A percentile compares a stretch with the other conserved stretches of the same genome.
Conservation (phyloP, 106 monocot species). For the Dioscorea zingiberensis region DNA sequence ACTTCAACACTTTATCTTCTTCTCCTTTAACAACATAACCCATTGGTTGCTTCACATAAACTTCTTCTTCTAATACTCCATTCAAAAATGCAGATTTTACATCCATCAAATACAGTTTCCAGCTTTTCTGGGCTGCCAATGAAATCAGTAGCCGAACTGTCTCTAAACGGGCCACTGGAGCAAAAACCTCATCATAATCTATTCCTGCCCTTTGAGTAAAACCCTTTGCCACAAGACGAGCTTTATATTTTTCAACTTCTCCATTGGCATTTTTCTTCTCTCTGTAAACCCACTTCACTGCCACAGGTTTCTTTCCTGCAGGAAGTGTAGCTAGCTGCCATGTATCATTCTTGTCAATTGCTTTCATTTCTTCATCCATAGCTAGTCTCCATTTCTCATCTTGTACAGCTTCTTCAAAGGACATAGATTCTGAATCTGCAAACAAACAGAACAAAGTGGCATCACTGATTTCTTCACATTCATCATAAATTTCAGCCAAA, state of each 20-base stretch:
- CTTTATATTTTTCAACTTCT: too few relatives aligned
- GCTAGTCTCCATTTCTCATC: too few relatives aligned
- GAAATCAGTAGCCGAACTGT: neutral
- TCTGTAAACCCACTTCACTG: neutral
- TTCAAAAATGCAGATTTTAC: too few relatives aligned
- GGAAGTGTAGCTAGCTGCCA: neutral
- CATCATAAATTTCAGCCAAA: neutral
- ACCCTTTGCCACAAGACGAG: too few relatives aligned
- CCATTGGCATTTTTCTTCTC: neutral
- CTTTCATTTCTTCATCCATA: too few relatives aligned
- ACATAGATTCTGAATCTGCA: neutral
- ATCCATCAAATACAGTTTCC: neutral
- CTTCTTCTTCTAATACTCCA: too few relatives aligned
- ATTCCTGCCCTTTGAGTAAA: too few relatives aligned
- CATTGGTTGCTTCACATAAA: neutral
- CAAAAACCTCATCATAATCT: too few relatives aligned
- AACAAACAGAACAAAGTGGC: neutral
- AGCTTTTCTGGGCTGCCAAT: neutral
- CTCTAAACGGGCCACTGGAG: neutral
- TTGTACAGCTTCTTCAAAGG: too few relatives aligned
- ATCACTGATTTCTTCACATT: too few relatives aligned
- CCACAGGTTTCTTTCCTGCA: neutral
- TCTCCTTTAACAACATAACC: neutral
- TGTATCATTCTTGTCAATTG: too few relatives aligned
- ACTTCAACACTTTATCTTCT: neutral